These are phyloP conservation scores for Nyssa sinensis DNA, from an alignment of 148 eudicot species.

Conservation along the genomic window DNA sequence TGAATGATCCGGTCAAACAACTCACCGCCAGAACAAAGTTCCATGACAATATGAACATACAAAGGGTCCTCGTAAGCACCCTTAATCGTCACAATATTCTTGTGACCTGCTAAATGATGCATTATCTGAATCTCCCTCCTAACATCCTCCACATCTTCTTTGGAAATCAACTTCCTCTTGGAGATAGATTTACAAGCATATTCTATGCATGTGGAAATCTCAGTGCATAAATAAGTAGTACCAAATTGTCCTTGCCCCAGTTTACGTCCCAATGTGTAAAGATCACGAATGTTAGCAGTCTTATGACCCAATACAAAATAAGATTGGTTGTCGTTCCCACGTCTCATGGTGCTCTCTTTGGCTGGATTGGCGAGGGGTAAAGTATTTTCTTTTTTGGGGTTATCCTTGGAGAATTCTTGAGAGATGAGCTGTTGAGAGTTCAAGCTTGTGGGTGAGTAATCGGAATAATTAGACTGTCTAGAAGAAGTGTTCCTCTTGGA, in stretches of 20 bases:
- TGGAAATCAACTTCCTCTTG: constrained; percentile 90
- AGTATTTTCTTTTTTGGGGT: constrained; percentile 28
- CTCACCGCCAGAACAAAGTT: constrained; percentile 86
- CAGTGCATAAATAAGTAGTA: constrained; percentile 80
- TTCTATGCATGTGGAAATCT: constrained; percentile 59
- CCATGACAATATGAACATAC: constrained; percentile 95
- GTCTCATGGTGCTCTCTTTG: constrained; percentile 48
- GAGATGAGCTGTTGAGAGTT: constrained; percentile 47
- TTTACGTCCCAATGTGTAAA: constrained; percentile 77
- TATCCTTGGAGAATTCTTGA: constrained; percentile 55
- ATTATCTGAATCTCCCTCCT: constrained; percentile 99
- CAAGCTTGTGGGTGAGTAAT: constrained; percentile 47
- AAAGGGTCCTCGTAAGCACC: constrained; percentile 92
- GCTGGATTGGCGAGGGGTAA: background rate
- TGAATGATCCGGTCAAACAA: constrained; percentile 91
- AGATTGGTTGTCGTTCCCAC: constrained; percentile 49
- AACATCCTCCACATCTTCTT: constrained; percentile 94
- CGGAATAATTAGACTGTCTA: constrained; percentile 38
- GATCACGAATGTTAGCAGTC: constrained; percentile 81
- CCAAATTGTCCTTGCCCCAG: constrained; percentile 98
- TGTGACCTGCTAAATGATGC: constrained; percentile 97
- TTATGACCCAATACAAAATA: constrained; percentile 83
- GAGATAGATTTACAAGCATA: constrained; percentile 93
- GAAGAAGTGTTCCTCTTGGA: constrained; percentile 34
- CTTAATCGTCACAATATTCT: constrained; percentile 75